Evolutionary conservation across 139 green algal genomes (phyloP).

Genomic region (Micractinium conductrix): DNA sequence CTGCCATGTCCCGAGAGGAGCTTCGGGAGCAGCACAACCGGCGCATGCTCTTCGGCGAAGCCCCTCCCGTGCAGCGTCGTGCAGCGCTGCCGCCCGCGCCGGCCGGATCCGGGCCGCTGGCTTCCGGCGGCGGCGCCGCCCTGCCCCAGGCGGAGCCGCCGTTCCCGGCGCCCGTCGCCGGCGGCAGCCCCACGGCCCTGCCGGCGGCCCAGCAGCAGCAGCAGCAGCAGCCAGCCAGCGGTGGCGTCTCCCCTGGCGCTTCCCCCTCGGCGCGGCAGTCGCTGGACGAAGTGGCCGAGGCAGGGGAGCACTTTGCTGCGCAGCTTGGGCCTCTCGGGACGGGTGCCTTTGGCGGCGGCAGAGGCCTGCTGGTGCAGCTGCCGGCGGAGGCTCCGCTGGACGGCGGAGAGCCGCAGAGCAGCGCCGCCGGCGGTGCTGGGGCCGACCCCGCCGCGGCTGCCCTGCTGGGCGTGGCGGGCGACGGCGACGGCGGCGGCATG

Average conservation of each 20-base stretch:
- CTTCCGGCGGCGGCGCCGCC: not conserved
- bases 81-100: not conserved
- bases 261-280: not conserved
- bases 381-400: not conserved
- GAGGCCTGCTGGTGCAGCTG: not conserved
- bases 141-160: not conserved
- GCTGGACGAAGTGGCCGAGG: not conserved
- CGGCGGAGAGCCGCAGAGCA: too few species aligned
- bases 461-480: not conserved
- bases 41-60: conserved; percentile 55
- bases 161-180: not conserved
- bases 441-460: not conserved
- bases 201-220: not conserved
- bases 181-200: not conserved
- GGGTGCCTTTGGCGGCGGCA: not conserved
- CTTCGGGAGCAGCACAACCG: conserved; percentile 45
- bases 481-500: not conserved
- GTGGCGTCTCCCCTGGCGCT: not conserved
- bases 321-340: not conserved
- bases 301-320: not conserved
- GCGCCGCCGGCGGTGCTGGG: not conserved
- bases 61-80: not conserved
- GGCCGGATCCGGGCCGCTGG: not conserved
- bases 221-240: not conserved
- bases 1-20: not conserved